Base-by-base conservation (phyloP, 139 green algal species). In the Micromonas commoda region DNA sequence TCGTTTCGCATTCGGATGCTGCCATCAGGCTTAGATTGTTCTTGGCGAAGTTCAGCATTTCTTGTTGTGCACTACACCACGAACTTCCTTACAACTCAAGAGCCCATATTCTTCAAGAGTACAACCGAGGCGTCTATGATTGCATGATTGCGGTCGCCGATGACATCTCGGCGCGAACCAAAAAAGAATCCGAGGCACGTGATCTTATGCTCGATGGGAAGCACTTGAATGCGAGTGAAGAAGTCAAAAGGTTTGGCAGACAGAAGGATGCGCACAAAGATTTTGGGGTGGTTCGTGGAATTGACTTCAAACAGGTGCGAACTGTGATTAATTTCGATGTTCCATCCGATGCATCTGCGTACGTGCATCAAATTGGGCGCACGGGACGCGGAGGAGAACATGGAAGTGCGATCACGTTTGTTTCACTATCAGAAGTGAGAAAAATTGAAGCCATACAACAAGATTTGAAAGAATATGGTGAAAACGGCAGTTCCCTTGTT, bases 341-440 rank as follows among this genome's bases (percentile, higher is more conserved):
- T 39, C 91, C 93, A 0, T 45, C 28, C 29, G 65, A 51, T 2
- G 35, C 21, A 6, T 29, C 73, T 35, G 79, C 82, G 20, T 97
- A 97, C 77, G 88, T 96, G 33, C 93, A 97, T 80, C 80, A 93
- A 0, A 90, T 96, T 70, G 93, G 93, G 1, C 89, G 93, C n/a
- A 97, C 93, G 4, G 93, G 93, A 2, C 85, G 93, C 32, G 93
- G 89, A 13, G 93, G 93, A 31, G 21, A 84, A 89, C n/a, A 9
- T 83, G 86, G 92, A 0, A 88, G 93, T n/a, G 86, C 91, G 0
- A 87, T 99, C 38, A 97, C 95, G 1, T 72, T 99, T 1, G 90
- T 96, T 53, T 97, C 94, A 20, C 95, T 98, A 80, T 98, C 98
- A 83, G 95, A 99, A 77, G 93, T 98, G 69, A 94, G 98, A 84